Evolutionary conservation across 805 yeast species (phyloP).

Genomic region (Zygoascus tannicola): DNA sequence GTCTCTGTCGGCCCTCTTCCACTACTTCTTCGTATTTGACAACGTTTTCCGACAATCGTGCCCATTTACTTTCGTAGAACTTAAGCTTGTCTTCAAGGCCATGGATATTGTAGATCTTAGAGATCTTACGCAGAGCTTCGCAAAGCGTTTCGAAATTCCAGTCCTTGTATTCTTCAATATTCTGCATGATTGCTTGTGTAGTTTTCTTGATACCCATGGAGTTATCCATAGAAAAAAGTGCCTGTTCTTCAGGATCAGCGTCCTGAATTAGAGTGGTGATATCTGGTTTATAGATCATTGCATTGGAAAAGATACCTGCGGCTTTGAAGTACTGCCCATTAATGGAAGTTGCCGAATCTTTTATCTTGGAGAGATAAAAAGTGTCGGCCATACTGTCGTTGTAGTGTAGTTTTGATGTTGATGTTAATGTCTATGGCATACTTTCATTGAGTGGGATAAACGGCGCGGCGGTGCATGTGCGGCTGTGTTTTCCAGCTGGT

Average conservation of each 20-base stretch:
- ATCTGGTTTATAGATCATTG: conserved; percentile 42
- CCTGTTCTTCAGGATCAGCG: conserved; percentile 32
- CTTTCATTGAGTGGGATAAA: too few species aligned
- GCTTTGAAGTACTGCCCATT: conserved; percentile 37
- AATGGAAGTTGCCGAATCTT: conserved; percentile 12
- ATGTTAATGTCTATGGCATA: background rate
- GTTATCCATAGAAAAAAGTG: conserved; percentile 10
- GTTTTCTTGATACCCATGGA: conserved; percentile 1
- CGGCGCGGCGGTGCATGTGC: too few species aligned
- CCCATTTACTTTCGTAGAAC: conserved; percentile 28
- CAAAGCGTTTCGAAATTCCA: conserved; percentile 35
- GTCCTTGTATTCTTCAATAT: conserved; percentile 5
- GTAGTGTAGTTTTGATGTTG: background rate
- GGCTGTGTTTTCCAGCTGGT: too few species aligned
- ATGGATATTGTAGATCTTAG: conserved; percentile 32
- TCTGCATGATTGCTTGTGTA: background rate
- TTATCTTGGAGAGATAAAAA: conserved; percentile 10
- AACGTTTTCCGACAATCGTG: conserved; percentile 32
- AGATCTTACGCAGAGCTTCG: conserved; percentile 32
- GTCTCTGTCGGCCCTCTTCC: conserved; percentile 36
- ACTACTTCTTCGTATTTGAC: conserved; percentile 35
- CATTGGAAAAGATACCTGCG: conserved; percentile 59
- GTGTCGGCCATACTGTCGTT: too few species aligned
- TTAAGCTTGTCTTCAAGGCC: conserved; percentile 27
- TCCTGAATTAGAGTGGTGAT: conserved; percentile 53